Conservation (phyloP, 2,329 filamentous ascomycete species). For the Pseudocercospora pini-densiflorae region DNA sequence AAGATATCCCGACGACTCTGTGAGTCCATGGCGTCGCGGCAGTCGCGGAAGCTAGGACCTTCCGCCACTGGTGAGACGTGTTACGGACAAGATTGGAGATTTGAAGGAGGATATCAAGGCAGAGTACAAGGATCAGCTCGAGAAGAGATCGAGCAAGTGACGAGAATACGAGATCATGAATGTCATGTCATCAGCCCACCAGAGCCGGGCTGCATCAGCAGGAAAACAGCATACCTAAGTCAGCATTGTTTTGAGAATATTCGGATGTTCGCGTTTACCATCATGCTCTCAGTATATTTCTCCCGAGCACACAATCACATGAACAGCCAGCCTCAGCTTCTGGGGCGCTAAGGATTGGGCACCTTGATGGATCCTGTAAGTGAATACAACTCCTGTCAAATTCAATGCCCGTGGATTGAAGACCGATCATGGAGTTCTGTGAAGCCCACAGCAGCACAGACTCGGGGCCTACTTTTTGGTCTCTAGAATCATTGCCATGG, state of each 20-base stretch:
- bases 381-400: background rate
- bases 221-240: background rate
- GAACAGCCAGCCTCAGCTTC: background rate
- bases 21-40: slow-evolving; percentile 7
- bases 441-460: no score
- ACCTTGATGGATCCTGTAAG: slow-evolving; percentile 4
- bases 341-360: background rate
- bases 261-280: background rate
- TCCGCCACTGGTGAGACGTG: background rate
- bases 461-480: background rate
- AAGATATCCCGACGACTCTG: slow-evolving; percentile 20
- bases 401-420: background rate
- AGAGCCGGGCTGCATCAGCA: background rate
- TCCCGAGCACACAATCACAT: background rate
- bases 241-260: background rate
- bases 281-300: background rate
- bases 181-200: background rate
- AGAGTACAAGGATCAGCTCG: background rate
- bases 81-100: slow-evolving; percentile 1
- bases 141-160: background rate
- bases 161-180: background rate
- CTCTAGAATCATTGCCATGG: background rate
- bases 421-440: no score
- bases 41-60: slow-evolving; percentile 9
- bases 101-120: background rate